Evolutionary conservation across 2,329 filamentous ascomycete genomes (phyloP).

Genomic region (Pyricularia sp.): DNA sequence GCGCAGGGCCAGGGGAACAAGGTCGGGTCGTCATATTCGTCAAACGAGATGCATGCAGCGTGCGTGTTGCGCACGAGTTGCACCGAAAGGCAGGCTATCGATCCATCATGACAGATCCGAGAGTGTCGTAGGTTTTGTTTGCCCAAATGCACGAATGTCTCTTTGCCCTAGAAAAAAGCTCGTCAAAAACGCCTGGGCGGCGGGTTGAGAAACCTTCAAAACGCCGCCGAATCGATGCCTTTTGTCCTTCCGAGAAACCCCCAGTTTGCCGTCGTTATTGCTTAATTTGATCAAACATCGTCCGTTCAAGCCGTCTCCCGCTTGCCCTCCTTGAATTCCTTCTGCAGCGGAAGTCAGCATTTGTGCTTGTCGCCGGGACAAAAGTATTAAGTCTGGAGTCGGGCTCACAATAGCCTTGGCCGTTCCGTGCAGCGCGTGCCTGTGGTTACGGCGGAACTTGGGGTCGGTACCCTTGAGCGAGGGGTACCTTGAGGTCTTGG

Average conservation of each 20-base stretch:
- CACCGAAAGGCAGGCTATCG: not conserved
- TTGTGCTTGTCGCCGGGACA: constrained; percentile 1
- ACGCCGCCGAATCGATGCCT: constrained; percentile 3
- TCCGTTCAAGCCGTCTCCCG: constrained; percentile 19
- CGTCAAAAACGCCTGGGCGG: constrained; percentile 5
- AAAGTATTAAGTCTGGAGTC: not conserved
- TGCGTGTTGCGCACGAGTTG: not conserved
- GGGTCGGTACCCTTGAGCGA: constrained; percentile 98
- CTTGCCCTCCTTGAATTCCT: constrained; percentile 84
- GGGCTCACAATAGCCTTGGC: constrained; percentile 78
- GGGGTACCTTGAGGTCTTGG: constrained; percentile 96
- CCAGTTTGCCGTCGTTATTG: constrained; percentile 2
- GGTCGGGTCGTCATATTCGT: not conserved
- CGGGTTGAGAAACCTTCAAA: not conserved
- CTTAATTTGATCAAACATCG: not conserved
- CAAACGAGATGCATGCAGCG: not conserved
- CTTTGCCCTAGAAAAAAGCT: constrained; percentile 4
- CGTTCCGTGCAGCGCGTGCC: constrained; percentile 98
- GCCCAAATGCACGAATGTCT: not conserved
- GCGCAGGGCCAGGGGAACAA: not conserved
- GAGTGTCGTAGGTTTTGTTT: constrained; percentile 1
- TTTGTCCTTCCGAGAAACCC: constrained; percentile 3
- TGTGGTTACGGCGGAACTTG: constrained; percentile 99
- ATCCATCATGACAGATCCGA: not conserved
- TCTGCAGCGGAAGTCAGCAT: constrained; percentile 41